Conservation (phyloP, 1,139 yeast species). For the Scheffersomyces lignicola region DNA sequence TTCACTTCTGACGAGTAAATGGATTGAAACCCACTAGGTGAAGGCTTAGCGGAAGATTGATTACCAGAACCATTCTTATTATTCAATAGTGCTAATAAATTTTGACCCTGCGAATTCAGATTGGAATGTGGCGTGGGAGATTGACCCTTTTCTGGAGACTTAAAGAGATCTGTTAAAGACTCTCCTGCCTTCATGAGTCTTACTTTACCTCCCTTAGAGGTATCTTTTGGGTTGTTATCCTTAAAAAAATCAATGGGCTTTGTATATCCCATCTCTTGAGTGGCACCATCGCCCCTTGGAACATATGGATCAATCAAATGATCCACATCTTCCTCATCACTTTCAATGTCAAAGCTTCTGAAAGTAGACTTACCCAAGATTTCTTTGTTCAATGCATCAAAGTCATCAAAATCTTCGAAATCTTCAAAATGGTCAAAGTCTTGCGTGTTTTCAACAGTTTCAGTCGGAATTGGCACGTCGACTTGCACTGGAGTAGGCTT, state of each 20-base stretch:
- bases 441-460: conserved; percentile 22
- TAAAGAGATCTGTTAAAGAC: conserved; percentile 17
- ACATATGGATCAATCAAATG: conserved; percentile 12
- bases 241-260: conserved; percentile 6
- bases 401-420: conserved; percentile 25
- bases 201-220: conserved; percentile 19
- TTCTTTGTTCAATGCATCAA: conserved; percentile 12
- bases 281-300: conserved; percentile 1
- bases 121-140: neutral
- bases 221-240: conserved; percentile 8
- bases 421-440: conserved; percentile 39
- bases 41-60: conserved; percentile 5
- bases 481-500: conserved; percentile 1
- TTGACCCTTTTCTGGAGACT: neutral
- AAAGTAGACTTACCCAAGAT: conserved; percentile 9
- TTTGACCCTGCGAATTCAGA: conserved; percentile 14
- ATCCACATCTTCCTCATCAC: conserved; percentile 31
- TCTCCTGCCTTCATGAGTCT: conserved; percentile 34
- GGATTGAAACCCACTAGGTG: conserved; percentile 3
- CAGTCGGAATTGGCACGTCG: conserved; percentile 2
- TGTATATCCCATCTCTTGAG: conserved; percentile 4
- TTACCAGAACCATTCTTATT: neutral
- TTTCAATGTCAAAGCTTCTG: conserved; percentile 31
- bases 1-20: neutral
- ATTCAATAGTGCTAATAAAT: conserved; percentile 17